Percentiles rank a stretch among this genome's conserved stretches.
These are phyloP conservation scores for Chrysosphaeria jannelii DNA, from an alignment of 2,329 filamentous ascomycete genomes.

Conservation along the genomic window DNA sequence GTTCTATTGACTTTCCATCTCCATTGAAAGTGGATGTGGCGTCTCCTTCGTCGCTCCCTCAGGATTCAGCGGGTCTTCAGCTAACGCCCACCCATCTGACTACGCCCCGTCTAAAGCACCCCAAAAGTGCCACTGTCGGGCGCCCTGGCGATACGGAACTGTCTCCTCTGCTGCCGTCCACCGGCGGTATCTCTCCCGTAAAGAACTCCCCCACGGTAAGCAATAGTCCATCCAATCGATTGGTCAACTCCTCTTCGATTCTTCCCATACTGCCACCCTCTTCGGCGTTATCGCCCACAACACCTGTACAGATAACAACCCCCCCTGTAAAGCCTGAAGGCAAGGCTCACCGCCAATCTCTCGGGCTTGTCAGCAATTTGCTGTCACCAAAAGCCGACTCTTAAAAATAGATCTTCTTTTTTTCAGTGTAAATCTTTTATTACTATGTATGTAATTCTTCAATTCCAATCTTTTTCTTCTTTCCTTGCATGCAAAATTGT, in stretches of 20 bases:
- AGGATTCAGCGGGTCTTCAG: slow-evolving; percentile 3
- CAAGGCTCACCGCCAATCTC: slow-evolving; percentile 7
- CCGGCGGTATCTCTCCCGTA: slow-evolving; percentile 18
- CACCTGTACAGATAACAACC: slow-evolving; percentile 23
- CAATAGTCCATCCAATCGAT: slow-evolving; percentile 5
- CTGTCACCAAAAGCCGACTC: too few species aligned
- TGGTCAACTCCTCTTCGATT: slow-evolving; percentile 7
- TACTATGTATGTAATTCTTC: too few species aligned
- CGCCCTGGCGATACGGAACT: slow-evolving; percentile 6
- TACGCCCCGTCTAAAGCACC: slow-evolving; percentile 8
- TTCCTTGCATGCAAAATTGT: too few species aligned
- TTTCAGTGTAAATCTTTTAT: too few species aligned
- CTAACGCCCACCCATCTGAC: slow-evolving; percentile 5
- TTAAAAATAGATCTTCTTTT: too few species aligned
- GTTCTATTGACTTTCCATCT: too few species aligned
- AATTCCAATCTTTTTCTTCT: too few species aligned
- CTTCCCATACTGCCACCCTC: slow-evolving; percentile 26
- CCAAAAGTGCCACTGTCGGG: slow-evolving; percentile 5
- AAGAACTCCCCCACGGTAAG: slow-evolving; percentile 19
- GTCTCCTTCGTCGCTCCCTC: slow-evolving; percentile 2
- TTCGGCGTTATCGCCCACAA: slow-evolving; percentile 24
- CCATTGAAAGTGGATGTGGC: too few species aligned
- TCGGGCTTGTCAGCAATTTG: too few species aligned
- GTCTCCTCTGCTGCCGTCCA: slow-evolving; percentile 13
- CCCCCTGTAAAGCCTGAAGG: slow-evolving; percentile 25